Evolutionary conservation across 2,329 filamentous ascomycete genomes (phyloP).

Genomic region (Elsinoe necatrix): DNA sequence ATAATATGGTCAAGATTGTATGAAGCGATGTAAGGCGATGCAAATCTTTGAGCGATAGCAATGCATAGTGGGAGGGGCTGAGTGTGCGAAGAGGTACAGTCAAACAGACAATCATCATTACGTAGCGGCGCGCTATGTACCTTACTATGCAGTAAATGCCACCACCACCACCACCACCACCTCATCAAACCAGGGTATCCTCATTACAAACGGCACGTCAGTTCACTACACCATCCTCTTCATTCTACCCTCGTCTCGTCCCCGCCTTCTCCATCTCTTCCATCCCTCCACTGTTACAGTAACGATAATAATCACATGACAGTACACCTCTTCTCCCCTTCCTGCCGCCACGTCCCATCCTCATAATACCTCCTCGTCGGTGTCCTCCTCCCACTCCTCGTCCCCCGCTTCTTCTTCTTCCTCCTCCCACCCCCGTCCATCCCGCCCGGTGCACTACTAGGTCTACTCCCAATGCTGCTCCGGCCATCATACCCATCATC

Average conservation of each 20-base stretch:
- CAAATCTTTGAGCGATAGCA: no score
- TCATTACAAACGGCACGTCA: not conserved
- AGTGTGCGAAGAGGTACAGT: not conserved
- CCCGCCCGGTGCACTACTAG: slow-evolving; percentile 6
- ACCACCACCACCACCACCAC: no score
- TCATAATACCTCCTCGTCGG: slow-evolving; percentile 12
- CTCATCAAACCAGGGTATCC: not conserved
- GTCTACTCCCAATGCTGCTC: not conserved
- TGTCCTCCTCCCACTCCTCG: slow-evolving; percentile 13
- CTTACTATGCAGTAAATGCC: slow-evolving; percentile 1
- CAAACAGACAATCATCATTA: slow-evolving; percentile 2
- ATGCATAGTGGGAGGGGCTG: no score
- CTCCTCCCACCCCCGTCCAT: not conserved
- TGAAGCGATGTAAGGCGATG: no score
- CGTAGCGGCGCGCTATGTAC: not conserved
- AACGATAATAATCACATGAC: slow-evolving; percentile 15
- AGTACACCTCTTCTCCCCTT: slow-evolving; percentile 18
- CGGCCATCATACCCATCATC: not conserved
- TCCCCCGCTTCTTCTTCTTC: slow-evolving; percentile 8
- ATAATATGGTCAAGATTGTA: no score
- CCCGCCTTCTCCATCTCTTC: not conserved
- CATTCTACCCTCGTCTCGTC: not conserved
- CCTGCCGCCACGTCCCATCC: slow-evolving; percentile 15
- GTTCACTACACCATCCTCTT: not conserved
- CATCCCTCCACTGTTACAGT: no score